These are phyloP conservation scores for Choiromyces venosus DNA, from an alignment of 495 filamentous ascomycete genomes.

Conservation along the genomic window DNA sequence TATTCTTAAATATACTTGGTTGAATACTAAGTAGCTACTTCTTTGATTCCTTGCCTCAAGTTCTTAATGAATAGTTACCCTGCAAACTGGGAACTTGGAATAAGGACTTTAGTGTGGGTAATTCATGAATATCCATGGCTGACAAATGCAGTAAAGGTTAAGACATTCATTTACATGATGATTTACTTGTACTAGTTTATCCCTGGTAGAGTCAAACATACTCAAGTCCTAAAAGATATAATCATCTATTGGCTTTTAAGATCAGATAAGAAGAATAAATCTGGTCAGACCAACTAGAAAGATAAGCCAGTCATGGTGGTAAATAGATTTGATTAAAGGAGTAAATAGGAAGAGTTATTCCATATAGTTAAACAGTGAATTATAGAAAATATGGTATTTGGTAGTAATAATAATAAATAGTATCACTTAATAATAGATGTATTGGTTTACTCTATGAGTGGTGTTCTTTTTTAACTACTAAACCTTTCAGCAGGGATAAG, in stretches of 20 bases:
- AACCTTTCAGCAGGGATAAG: not conserved
- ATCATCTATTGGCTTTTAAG: not conserved
- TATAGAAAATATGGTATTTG: not conserved
- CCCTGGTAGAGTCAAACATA: not conserved
- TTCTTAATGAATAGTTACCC: too few relatives aligned
- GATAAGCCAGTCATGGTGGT: too few relatives aligned
- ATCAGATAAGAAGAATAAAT: rapidly evolving
- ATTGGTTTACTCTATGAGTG: not conserved
- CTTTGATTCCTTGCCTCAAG: too few relatives aligned
- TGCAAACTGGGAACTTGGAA: too few relatives aligned
- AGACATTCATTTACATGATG: not conserved
- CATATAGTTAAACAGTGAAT: not conserved
- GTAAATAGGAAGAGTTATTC: not conserved
- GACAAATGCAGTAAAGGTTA: rapidly evolving
- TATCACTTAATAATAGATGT: constrained; percentile 7
- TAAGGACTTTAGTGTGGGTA: not conserved
- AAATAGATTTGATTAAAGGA: not conserved
- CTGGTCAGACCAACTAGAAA: too few relatives aligned
- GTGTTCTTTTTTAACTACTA: not conserved
- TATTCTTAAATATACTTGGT: too few relatives aligned
- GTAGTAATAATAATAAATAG: not conserved
- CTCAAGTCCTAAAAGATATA: not conserved
- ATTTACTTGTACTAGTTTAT: constrained; percentile 6
- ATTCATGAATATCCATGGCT: not conserved
- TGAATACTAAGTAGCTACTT: too few relatives aligned